These are phyloP conservation scores for Discostella stelligeroides DNA, from an alignment of 108 stramenopile species.

Conservation along the genomic window DNA sequence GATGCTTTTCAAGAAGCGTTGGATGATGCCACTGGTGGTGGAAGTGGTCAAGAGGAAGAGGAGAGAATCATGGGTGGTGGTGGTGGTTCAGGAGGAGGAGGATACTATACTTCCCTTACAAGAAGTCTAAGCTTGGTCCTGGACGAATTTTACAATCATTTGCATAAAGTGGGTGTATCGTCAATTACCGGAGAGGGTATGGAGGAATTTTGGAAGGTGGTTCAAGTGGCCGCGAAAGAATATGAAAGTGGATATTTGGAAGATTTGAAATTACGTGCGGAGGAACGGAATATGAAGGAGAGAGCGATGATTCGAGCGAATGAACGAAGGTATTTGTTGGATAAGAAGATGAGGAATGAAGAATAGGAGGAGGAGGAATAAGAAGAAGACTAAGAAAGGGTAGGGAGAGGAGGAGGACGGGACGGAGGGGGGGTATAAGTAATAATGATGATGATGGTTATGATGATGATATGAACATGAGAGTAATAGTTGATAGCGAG, in stretches of 20 bases:
- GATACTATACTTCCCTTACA: constrained; percentile 92
- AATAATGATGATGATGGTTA: too few relatives aligned
- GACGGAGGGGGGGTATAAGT: too few relatives aligned
- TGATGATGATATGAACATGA: too few relatives aligned
- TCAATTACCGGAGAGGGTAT: constrained; percentile 96
- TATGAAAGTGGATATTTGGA: constrained; percentile 89
- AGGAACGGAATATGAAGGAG: constrained; percentile 76
- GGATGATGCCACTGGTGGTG: constrained; percentile 57
- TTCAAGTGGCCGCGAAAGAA: constrained; percentile 77
- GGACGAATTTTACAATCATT: constrained; percentile 96
- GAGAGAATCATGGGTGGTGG: too few relatives aligned
- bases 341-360: too few relatives aligned
- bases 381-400: too few relatives aligned
- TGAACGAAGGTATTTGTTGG: constrained; percentile 43
- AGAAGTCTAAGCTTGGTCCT: constrained; percentile 91
- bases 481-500: too few relatives aligned
- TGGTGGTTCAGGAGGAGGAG: constrained; percentile 37
- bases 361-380: too few relatives aligned
- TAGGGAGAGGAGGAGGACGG: too few relatives aligned
- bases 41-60: constrained; percentile 50
- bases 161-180: constrained; percentile 88
- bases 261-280: constrained; percentile 83
- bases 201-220: constrained; percentile 83
- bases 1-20: constrained; percentile 96
- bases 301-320: constrained; percentile 62